Conservation (phyloP, 2,329 filamentous ascomycete genomes). For the Paecilomyces formosus region DNA sequence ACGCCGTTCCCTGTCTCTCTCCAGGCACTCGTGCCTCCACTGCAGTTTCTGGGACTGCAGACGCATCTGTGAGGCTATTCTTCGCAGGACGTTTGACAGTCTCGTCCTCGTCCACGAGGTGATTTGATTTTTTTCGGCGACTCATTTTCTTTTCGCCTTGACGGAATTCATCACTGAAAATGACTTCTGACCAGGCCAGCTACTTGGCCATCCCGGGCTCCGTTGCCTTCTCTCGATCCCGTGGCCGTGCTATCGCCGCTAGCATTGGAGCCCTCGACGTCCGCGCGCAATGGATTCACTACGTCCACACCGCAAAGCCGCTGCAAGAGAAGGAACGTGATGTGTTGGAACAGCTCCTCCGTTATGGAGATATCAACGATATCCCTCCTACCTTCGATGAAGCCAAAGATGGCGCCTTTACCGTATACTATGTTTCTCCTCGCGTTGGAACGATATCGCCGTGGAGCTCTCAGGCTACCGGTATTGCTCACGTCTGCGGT, state of each 20-base stretch:
- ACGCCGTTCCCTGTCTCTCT: not conserved
- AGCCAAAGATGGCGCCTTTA: conserved; percentile 44
- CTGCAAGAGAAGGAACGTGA: conserved; percentile 41
- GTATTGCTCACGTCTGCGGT: conserved; percentile 86
- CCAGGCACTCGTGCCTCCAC: not conserved
- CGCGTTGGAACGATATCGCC: conserved; percentile 79
- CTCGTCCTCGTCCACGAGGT: not conserved
- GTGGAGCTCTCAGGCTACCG: conserved; percentile 95
- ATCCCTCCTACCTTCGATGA: conserved; percentile 34
- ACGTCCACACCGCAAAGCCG: conserved; percentile 52
- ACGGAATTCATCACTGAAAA: conserved; percentile 12
- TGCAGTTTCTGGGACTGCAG: conserved; percentile 10
- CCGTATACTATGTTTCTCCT: conserved; percentile 67
- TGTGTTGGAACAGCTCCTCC: conserved; percentile 52
- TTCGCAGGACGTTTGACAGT: conserved; percentile 4
- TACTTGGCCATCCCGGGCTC: conserved; percentile 33
- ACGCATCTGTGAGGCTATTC: conserved; percentile 8
- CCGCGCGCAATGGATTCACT: conserved; percentile 51
- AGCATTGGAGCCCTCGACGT: conserved; percentile 37
- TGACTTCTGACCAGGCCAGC: conserved; percentile 24
- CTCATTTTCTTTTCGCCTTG: not conserved
- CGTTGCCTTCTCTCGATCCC: conserved; percentile 40
- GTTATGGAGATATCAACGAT: conserved; percentile 52
- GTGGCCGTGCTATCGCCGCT: conserved; percentile 34
- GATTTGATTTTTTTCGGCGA: not conserved